phyloP scores from a whole-genome alignment of 2,329 filamentous ascomycete genomes.

The Arthrobotrys musiformis region DNA sequence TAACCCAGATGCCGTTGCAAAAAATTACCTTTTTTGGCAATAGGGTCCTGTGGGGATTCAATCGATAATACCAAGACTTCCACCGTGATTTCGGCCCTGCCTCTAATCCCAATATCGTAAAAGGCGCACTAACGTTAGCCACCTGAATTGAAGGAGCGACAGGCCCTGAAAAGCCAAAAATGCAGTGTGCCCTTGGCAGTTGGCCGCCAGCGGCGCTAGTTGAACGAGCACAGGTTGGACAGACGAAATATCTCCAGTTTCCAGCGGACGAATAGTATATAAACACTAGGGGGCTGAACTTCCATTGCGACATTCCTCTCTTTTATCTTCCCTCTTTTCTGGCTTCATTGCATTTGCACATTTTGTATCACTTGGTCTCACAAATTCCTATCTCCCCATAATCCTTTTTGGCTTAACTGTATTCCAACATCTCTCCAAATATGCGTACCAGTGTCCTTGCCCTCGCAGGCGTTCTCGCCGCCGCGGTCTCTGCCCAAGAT shows the following conservation, averaged over 20 bases:
- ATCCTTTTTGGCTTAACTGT: not conserved
- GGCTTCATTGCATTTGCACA: not conserved
- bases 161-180: slow-evolving; percentile 22
- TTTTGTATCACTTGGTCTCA: not conserved
- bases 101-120: slow-evolving; percentile 36
- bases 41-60: slow-evolving; percentile 6
- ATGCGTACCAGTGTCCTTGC: slow-evolving; percentile 19
- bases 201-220: not conserved
- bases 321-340: not conserved
- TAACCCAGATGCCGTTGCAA: slow-evolving; percentile 1
- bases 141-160: slow-evolving; percentile 32
- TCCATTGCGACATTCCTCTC: not conserved
- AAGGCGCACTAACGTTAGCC: slow-evolving; percentile 23
- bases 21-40: slow-evolving; percentile 21
- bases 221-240: not conserved
- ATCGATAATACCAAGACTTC: not conserved
- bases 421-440: not conserved
- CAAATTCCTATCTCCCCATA: not conserved
- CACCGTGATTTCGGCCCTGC: not conserved
- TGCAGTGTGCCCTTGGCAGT: slow-evolving; percentile 37
- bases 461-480: slow-evolving; percentile 25
- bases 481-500: slow-evolving; percentile 25
- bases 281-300: slow-evolving; percentile 20
- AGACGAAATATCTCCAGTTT: not conserved
- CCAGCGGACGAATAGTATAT: slow-evolving; percentile 20